phyloP scores from a whole-genome alignment of 2,329 filamentous ascomycete genomes.

The Phyllosticta ampelicida region DNA sequence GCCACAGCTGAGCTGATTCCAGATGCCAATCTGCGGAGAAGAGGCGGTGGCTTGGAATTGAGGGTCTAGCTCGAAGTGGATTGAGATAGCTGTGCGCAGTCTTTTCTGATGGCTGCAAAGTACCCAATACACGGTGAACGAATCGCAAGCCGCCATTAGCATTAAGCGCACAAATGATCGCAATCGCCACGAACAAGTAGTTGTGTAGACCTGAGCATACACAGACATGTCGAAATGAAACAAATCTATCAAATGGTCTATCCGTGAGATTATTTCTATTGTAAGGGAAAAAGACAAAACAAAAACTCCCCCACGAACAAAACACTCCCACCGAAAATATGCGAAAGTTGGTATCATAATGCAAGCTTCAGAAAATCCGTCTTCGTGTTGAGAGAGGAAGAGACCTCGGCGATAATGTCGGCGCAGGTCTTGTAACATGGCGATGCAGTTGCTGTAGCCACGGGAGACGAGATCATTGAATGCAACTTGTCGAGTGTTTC shows the following conservation, averaged over 20 bases:
- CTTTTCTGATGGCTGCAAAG: neutral
- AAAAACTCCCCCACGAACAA: no score
- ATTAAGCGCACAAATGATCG: no score
- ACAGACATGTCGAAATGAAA: no score
- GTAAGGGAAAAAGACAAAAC: no score
- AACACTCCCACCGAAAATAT: no score
- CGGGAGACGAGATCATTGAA: neutral
- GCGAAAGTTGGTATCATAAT: neutral
- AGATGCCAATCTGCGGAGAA: neutral
- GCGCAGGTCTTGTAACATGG: neutral
- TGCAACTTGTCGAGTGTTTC: neutral
- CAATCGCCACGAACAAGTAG: no score
- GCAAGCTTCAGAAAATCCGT: neutral
- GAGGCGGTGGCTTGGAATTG: neutral
- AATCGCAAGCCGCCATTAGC: no score
- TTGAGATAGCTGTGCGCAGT: neutral
- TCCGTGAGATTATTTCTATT: no score
- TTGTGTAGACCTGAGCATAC: no score
- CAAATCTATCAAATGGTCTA: no score
- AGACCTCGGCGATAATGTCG: neutral
- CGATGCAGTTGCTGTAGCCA: neutral
- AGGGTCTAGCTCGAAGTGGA: neutral
- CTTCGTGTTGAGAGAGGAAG: neutral
- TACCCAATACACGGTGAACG: no score
- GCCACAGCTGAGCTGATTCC: neutral